Conservation (phyloP, 164 flowering plant genomes). For the Sedum album region DNA sequence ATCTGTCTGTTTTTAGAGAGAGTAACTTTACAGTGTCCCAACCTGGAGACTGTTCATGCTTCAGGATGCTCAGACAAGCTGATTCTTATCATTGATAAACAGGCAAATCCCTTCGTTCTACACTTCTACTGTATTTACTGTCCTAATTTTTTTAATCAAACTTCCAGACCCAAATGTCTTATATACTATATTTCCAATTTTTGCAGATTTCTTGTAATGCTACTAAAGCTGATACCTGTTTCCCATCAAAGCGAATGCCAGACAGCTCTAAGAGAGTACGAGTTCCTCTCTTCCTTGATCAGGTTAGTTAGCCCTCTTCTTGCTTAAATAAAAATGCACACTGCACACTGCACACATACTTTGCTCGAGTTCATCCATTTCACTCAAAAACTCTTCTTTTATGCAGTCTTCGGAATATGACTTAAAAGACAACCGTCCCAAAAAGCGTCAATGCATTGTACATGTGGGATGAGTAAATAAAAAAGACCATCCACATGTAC, state of each 20-base stretch:
- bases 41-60: constrained; percentile 68
- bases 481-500: neutral
- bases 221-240: constrained; percentile 25
- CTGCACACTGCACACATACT: too few relatives aligned
- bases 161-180: neutral
- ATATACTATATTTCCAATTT: neutral
- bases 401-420: neutral
- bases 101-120: constrained; percentile 32
- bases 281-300: constrained; percentile 41
- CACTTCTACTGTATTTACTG: neutral
- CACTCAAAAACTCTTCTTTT: neutral
- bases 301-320: constrained; percentile 1
- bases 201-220: constrained; percentile 35
- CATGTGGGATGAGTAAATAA: neutral
- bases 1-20: too few relatives aligned
- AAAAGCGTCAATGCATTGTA: constrained; percentile 5
- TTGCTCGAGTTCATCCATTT: neutral
- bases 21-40: constrained; percentile 75
- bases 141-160: neutral
- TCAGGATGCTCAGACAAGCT: constrained; percentile 55
- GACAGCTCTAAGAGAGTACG: constrained; percentile 88
- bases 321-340: too few relatives aligned
- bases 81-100: constrained; percentile 48
- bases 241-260: constrained; percentile 53
- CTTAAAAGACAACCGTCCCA: neutral